Conservation (phyloP, 371 early-diverging fungal species). For the Batkoa obscura region DNA sequence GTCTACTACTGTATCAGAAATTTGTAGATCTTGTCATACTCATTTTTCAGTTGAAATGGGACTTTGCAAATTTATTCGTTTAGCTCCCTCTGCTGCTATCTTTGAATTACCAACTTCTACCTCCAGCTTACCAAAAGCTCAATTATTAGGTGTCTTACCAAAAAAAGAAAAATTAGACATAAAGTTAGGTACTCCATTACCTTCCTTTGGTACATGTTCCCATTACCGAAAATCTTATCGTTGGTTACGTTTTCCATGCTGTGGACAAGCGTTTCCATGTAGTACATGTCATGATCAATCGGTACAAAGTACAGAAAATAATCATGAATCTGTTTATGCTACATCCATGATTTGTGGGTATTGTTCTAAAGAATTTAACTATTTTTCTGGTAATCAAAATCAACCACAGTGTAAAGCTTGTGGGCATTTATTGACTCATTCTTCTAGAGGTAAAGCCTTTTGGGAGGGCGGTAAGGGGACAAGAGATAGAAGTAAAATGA, state of each 20-base stretch:
- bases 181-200: conserved; percentile 9
- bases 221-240: conserved; percentile 19
- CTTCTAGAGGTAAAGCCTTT: conserved; percentile 29
- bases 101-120: background rate
- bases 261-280: conserved; percentile 73
- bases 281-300: conserved; percentile 73
- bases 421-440: conserved; percentile 43
- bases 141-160: background rate
- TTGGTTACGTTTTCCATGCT: conserved; percentile 93
- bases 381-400: too few relatives aligned
- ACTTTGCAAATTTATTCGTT: background rate
- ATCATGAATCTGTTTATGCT: conserved; percentile 12
- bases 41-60: background rate
- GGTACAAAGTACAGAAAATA: background rate
- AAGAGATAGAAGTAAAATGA: conserved; percentile 62
- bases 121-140: background rate
- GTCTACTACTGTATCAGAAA: background rate
- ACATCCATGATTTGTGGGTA: conserved; percentile 81
- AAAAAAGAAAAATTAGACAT: background rate
- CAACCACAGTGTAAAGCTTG: conserved; percentile 32
- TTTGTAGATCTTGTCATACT: background rate
- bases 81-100: background rate
- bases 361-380: conserved; percentile 72
- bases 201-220: background rate
- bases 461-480: conserved; percentile 98